A percentile compares a stretch with the other conserved stretches of the same genome.
These are phyloP conservation scores for Hyaloperonospora arabidopsidis DNA, from an alignment of 352 stramenopile species.

Conservation along the genomic window DNA sequence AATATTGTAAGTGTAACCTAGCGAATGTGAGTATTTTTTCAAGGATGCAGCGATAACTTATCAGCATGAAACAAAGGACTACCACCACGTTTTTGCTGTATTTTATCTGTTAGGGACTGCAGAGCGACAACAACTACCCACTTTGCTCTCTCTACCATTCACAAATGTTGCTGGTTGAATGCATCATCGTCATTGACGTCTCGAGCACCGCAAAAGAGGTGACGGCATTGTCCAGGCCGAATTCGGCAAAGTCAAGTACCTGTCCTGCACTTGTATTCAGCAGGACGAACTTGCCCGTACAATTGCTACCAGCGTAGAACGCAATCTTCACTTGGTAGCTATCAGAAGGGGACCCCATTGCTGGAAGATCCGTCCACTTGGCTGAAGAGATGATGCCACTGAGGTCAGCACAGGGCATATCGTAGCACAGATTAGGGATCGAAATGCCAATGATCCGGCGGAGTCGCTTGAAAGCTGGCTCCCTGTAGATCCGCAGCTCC, in stretches of 20 bases:
- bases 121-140: no score
- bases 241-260: slow-evolving; percentile 10
- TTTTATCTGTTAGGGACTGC: no score
- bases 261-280: slow-evolving; percentile 11
- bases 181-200: slow-evolving; percentile 11
- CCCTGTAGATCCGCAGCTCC: no score
- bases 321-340: slow-evolving; percentile 14
- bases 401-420: slow-evolving; percentile 16
- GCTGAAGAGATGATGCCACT: slow-evolving; percentile 13
- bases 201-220: slow-evolving; percentile 19
- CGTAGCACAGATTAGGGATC: slow-evolving; percentile 20
- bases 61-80: no score
- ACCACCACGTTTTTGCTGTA: no score
- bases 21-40: no score
- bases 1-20: no score
- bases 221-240: slow-evolving; percentile 12
- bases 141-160: no score
- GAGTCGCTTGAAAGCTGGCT: slow-evolving; percentile 20
- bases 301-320: slow-evolving; percentile 19
- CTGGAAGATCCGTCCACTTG: slow-evolving; percentile 12
- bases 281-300: slow-evolving; percentile 11
- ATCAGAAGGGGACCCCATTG: slow-evolving; percentile 6
- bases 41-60: no score
- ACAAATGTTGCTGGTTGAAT: slow-evolving; percentile 14
- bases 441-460: slow-evolving; percentile 13